Evolutionary conservation across 371 early-diverging fungal species (phyloP), one percentile per base, ranked within the genome.

Genomic region (Basidiobolus meristosporus): DNA sequence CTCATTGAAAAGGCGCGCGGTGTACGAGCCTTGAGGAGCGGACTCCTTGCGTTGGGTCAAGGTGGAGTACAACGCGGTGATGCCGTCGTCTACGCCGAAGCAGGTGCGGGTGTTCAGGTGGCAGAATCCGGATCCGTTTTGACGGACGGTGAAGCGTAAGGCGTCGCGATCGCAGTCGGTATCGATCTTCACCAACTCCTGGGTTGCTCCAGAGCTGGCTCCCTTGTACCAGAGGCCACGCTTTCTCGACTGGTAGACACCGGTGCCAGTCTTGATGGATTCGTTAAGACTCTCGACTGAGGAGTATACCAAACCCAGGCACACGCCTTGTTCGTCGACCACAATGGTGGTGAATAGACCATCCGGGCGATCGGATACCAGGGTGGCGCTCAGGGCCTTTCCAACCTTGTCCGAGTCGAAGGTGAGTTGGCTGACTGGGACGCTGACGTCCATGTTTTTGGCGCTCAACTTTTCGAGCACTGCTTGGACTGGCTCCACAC

Each of bases 141-240:
- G 95, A 9, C 65, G 60, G 28, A 97, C 98, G 28, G 71, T 68
- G 56, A 88, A 91, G 47, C 72, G 66, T 34, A 97, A 63, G 11
- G 83, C 70, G 53, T 97, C 98, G 10, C 61, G 51, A 62, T 95
- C 98, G 52, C 97, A 97, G 51, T 97, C 97, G 34, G 70, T 57
- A 17, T 74, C 62, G 38, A 95, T 60, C 31, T 64, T 63, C 29
- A 75, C 45, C 37, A 97, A 60, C 11, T 71, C 59, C 57, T 97
- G 98, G 5, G 82, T 81, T 12, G 91, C 81, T 30, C 93, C 95
- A 0, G 91, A 90, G 1, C 91, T 84, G 22, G 71, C 62, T 3
- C 97, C 97, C 63, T 97, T 97, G 54, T 83, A 70, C 97, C 97
- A 97, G 7, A 97, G 62, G 7, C 91, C 92, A 38, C 82, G 65